Conservation (phyloP, 495 filamentous ascomycete genomes). For the Daldinia decipiens region DNA sequence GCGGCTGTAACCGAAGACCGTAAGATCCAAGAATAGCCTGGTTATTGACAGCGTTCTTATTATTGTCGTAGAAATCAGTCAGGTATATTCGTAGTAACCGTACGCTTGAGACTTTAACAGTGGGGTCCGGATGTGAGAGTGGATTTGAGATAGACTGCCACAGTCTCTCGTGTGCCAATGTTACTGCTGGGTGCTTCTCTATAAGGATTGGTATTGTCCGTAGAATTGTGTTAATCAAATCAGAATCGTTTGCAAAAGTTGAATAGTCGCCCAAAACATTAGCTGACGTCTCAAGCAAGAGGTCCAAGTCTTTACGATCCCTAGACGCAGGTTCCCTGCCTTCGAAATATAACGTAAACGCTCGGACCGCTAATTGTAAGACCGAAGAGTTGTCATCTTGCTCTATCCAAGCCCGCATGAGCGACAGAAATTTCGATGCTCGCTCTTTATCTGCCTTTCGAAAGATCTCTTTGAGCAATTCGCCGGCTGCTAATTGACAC, state of each 20-base stretch:
- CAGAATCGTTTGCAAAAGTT: conserved; percentile 67
- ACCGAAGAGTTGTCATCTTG: conserved; percentile 76
- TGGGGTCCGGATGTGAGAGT: conserved; percentile 76
- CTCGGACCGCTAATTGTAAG: conserved; percentile 76
- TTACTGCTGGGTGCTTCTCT: conserved; percentile 68
- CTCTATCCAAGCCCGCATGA: conserved; percentile 80
- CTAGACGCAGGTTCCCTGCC: conserved; percentile 62
- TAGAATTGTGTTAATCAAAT: conserved; percentile 80
- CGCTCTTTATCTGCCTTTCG: conserved; percentile 79
- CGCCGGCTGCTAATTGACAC: conserved; percentile 84
- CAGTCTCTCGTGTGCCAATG: conserved; percentile 67
- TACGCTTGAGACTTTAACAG: conserved; percentile 79
- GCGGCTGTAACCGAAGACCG: conserved; percentile 72
- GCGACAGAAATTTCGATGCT: conserved; percentile 70
- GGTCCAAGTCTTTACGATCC: conserved; percentile 69
- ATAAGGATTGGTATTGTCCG: conserved; percentile 74
- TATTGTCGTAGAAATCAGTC: conserved; percentile 76
- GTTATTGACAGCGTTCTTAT: conserved; percentile 59
- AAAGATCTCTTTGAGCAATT: conserved; percentile 81
- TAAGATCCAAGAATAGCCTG: conserved; percentile 74
- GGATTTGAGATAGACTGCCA: conserved; percentile 75
- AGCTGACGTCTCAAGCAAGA: conserved; percentile 55
- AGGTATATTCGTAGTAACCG: conserved; percentile 81
- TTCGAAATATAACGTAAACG: conserved; percentile 85
- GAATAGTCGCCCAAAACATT: conserved; percentile 56